Base-by-base conservation (phyloP, 2,329 filamentous ascomycete species). In the Aureobasidium sp. region DNA sequence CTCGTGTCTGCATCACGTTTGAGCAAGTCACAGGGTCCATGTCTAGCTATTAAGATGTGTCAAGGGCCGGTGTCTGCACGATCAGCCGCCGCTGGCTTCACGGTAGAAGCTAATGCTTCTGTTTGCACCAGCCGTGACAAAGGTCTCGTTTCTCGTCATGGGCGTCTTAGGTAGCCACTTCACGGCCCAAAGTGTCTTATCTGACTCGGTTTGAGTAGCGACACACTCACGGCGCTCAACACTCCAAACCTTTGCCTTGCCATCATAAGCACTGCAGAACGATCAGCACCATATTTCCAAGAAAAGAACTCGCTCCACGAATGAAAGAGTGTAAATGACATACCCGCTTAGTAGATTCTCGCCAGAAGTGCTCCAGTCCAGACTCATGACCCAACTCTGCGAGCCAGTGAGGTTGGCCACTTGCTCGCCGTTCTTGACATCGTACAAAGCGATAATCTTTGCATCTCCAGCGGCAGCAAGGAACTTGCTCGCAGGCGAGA, bases 161-260 rank as follows among this genome's bases (percentile, higher is more conserved):
- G 76, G 75, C n/a, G 68, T 67, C 77, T 89, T 92, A 12, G 89
- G 89, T 64, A 96, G 75, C 91, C 91, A 96, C 70, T 85, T 87
- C 32, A 92, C 90, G 61, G 85, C 84, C 89, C 92, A 97, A 2
- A 97, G 72, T 0, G 87, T 84, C 75, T 89, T 89, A 66, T 93
- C 92, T 6, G 90, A 92, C 77, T 97, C 92, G 63, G 88, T 92
- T 72, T 96, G 91, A 10, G 94, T 99, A 13, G 93, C 92, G 48
- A 99, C 94, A 72, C 94, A 97, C 5, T 82, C 81, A 62, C 86
- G 84, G 37, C 87, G 84, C 69, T 96, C 92, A 63, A 97, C 84
- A 34, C 90, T 93, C 94, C 94, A 99, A 34, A 97, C 89, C 76
- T 96, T 97, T 64, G 89, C 90, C 75, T 96, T 97, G 41, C 94